A percentile compares a stretch with the other conserved stretches of the same genome.
Conservation (phyloP, 1,284 basidiomycete species). For the Moniliella sp. region DNA sequence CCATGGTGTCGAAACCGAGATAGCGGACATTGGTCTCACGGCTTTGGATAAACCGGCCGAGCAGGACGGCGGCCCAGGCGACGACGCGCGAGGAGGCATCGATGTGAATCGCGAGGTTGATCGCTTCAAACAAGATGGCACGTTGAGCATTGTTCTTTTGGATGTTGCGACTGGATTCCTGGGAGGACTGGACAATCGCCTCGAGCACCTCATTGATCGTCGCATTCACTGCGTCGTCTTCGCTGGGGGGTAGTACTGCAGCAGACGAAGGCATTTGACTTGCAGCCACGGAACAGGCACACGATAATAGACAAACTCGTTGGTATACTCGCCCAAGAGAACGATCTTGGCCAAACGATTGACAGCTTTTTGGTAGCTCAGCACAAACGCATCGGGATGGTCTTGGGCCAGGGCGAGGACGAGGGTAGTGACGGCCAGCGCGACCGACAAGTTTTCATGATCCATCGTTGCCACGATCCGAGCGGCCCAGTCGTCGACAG, state of each 20-base stretch:
- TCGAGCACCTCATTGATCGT: slow-evolving; percentile 66
- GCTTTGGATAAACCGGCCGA: slow-evolving; percentile 83
- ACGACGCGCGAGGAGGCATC: slow-evolving; percentile 78
- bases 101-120: slow-evolving; percentile 83
- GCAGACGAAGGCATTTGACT: slow-evolving; percentile 70
- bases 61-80: slow-evolving; percentile 63
- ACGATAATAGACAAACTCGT: slow-evolving; percentile 86
- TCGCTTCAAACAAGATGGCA: slow-evolving; percentile 92
- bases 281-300: slow-evolving; percentile 94
- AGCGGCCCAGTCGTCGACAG: slow-evolving; percentile 79
- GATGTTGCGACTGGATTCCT: slow-evolving; percentile 75
- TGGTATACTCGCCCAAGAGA: slow-evolving; percentile 65
- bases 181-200: slow-evolving; percentile 76
- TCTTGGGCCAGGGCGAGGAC: slow-evolving; percentile 89
- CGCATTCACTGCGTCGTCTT: slow-evolving; percentile 56
- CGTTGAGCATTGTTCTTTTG: slow-evolving; percentile 98
- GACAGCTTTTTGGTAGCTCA: slow-evolving; percentile 82
- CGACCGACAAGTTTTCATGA: slow-evolving; percentile 75
- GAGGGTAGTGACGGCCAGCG: slow-evolving; percentile 72
- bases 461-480: slow-evolving; percentile 86
- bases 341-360: slow-evolving; percentile 71
- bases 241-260: slow-evolving; percentile 65
- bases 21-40: slow-evolving; percentile 97
- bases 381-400: slow-evolving; percentile 63
- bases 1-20: slow-evolving; percentile 90